Base-by-base conservation (phyloP, 1,284 basidiomycete genomes). In the Puccinia horiana region DNA sequence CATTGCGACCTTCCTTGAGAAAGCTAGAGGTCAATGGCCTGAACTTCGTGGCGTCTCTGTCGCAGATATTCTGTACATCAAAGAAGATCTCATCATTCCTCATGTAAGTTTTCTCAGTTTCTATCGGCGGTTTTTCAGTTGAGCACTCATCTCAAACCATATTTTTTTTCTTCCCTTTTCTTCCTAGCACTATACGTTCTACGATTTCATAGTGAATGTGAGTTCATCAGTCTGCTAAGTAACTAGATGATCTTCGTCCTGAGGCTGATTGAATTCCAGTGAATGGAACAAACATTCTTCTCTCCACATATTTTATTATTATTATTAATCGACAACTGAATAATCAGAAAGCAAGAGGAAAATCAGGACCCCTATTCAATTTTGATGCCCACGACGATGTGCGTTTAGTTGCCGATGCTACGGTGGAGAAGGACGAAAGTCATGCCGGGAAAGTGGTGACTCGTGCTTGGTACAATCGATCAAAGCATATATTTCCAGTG, bases 371-470 rank as follows among this genome's bases (percentile, higher is more conserved):
- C 0, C 88, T 99, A 77, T 99, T 99, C 89, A 97, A 94, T 88
- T 99, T 99, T 87, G 97, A 99, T 87, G 97, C 98, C 9, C 96
- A 99, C 87, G 96, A 99, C 86, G 96, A 99, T 86, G 93, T 99
- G 14, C 93, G 97, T 5, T 87, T 99, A 83, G 89, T 98, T n/a
- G 92, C 94, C 23, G 97, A 99, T 86, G 96, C 96, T 0, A 94
- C 94, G 0, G 91, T 93, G 83, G 96, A 99, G 88, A 99, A 98
- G 88, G 95, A 99, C 86, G 97, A 99, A 86, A 96, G 94, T 11
- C 97, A 99, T 86, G 97, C 97, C 0, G 97, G 97, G 1, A 99
- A 99, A 87, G 96, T 99, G 2, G 96, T 99, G 14, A 95, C 98
- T 87, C 89, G 97, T 83, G 93, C 93, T 83, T 99, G 94, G 90